These are phyloP conservation scores for Medicago arabica DNA, from an alignment of 306 rosid species.

Conservation along the genomic window DNA sequence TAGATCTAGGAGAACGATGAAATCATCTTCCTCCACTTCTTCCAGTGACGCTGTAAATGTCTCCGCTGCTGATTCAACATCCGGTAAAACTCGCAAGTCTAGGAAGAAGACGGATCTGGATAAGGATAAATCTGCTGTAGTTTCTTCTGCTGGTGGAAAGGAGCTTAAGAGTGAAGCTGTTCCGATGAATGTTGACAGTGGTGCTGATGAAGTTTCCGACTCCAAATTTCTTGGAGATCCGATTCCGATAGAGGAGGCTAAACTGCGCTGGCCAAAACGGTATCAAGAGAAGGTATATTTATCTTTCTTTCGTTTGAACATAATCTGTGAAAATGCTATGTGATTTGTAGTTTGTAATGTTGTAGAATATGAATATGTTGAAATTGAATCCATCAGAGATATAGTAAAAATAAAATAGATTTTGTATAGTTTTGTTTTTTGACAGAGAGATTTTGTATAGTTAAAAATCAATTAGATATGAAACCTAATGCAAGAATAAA, in stretches of 20 bases:
- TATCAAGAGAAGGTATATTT: constrained; percentile 48
- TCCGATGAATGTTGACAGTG: background rate
- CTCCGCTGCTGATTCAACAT: background rate
- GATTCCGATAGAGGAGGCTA: constrained; percentile 50
- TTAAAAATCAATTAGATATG: no score
- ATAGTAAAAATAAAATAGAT: no score
- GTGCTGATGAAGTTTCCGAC: background rate
- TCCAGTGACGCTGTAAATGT: background rate
- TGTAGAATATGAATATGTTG: background rate
- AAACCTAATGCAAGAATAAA: no score
- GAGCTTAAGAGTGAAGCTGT: background rate
- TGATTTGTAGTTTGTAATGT: background rate
- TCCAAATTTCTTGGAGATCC: constrained; percentile 49
- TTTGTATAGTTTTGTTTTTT: no score
- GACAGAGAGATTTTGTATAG: no score
- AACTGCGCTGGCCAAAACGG: constrained; percentile 62
- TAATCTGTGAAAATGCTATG: background rate
- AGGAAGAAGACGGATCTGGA: background rate
- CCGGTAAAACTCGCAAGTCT: background rate
- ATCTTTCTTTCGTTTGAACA: background rate
- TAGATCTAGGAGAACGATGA: background rate
- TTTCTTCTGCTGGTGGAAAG: background rate
- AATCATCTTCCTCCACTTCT: background rate
- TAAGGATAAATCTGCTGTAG: background rate
- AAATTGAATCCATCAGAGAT: no score